Base-by-base conservation (phyloP, 805 yeast species). In the Saccharomyces mikatae region DNA sequence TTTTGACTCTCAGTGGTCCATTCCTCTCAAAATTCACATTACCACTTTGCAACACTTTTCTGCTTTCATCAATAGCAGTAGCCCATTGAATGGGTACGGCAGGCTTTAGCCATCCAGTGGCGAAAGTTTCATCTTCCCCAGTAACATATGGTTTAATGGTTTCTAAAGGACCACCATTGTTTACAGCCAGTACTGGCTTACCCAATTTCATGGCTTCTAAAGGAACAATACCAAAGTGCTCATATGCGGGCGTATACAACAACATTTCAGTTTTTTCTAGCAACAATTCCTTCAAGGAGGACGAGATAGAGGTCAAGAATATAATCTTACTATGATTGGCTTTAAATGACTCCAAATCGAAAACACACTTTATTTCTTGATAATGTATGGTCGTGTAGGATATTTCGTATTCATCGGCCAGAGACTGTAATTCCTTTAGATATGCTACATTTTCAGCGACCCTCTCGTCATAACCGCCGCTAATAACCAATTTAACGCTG, bases 141-240 rank as follows among this genome's bases (percentile, higher is more conserved):
- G 58, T 53, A 28, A 55, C 56, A 10, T 73, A 55, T 2, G 77
- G 66, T 2, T 65, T 58, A 3, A 76, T 64, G 0, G 96, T 85
- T 66, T 94, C 99, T 36, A 84, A 71, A 0, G 99, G 99, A 0
- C 99, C 99, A 28, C 99, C 99, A 44, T 82, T 82, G 63, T 87
- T 82, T 4, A 86, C 84, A 0, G 97, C 97, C 51, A 94, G 72
- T 0, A 91, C 97, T 0, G 96, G 89, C 0, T 85, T 84, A 29
- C 87, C 86, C 54, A 80, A 76, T 49, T 85, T 77, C 97, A 94
- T 91, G 11, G 96, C 91, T 68, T 94, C 99, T 14, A 94, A 76
- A 1, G 99, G 99, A 9, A 94, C 99, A 59, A 94, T 94, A 13
- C 99, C 99, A 67, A 94, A 94, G 72, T 94, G 99, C 69, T 94